A percentile compares a stretch with the other conserved stretches of the same genome.
Evolutionary conservation across 805 yeast species (phyloP).

Genomic region (Maudiozyma pseudohumilis): DNA sequence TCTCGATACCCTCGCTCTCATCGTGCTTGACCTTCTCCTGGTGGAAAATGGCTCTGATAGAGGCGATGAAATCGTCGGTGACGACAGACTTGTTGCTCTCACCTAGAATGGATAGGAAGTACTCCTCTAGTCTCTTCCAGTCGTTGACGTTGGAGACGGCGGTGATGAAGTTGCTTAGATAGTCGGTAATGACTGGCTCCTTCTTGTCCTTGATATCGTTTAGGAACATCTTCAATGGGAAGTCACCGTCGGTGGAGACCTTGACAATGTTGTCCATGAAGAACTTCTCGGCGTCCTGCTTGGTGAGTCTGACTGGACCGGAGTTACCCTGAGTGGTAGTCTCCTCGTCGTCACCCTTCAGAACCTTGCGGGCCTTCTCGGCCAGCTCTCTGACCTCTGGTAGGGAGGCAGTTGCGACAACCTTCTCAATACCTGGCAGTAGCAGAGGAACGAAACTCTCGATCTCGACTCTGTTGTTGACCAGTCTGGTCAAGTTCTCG

Average conservation of each 20-base stretch:
- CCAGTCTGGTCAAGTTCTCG: conserved; percentile 90
- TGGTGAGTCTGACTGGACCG: conserved; percentile 64
- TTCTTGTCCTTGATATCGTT: conserved; percentile 11
- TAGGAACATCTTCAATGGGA: conserved; percentile 17
- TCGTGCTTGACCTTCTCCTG: conserved; percentile 37
- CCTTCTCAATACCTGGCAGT: conserved; percentile 86
- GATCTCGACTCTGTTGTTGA: conserved; percentile 86
- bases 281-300: conserved; percentile 43
- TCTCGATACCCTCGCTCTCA: conserved; percentile 74
- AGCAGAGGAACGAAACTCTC: conserved; percentile 77
- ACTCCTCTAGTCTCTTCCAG: conserved; percentile 54
- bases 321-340: conserved; percentile 25
- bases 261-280: conserved; percentile 22
- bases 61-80: conserved; percentile 34
- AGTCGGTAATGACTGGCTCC: conserved; percentile 31
- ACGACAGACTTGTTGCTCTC: conserved; percentile 29
- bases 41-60: conserved; percentile 46
- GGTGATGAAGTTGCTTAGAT: conserved; percentile 44
- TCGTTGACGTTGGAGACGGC: conserved; percentile 65
- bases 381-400: conserved; percentile 97
- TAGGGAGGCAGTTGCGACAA: conserved; percentile 78
- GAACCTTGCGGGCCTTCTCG: conserved; percentile 69
- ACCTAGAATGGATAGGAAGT: conserved; percentile 36
- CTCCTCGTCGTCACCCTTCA: conserved; percentile 68
- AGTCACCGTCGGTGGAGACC: conserved; percentile 6